Conservation (phyloP, 2,329 filamentous ascomycete genomes). For the Cladosporium sp. region DNA sequence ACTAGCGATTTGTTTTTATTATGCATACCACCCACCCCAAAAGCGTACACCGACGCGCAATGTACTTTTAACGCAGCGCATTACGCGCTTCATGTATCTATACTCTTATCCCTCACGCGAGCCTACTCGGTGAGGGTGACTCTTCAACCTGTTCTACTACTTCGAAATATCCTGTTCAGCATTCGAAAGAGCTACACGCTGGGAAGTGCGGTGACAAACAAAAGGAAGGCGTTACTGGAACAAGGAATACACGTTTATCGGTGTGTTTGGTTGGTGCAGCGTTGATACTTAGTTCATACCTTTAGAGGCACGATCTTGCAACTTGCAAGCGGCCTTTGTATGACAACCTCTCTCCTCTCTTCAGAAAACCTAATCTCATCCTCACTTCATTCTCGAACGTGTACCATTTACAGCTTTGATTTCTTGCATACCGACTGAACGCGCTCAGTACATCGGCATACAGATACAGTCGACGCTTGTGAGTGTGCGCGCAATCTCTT, state of each 20-base stretch:
- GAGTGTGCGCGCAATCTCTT: too few species aligned
- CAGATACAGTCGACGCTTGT: too few species aligned
- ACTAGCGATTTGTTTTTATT: conserved; percentile 8
- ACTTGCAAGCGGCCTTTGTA: neutral
- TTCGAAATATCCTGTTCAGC: neutral
- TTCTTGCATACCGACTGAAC: too few species aligned
- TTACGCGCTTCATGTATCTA: conserved; percentile 12
- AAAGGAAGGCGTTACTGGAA: neutral
- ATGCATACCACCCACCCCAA: conserved; percentile 5
- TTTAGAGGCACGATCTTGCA: neutral
- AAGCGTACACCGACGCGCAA: neutral
- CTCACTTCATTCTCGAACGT: too few species aligned
- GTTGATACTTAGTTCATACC: neutral
- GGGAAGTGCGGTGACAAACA: neutral
- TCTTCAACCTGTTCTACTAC: neutral
- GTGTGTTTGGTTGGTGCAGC: neutral
- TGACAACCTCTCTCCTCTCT: conserved; percentile 6
- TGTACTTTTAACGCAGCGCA: conserved; percentile 11
- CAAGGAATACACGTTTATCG: neutral
- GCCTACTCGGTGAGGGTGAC: conserved; percentile 7
- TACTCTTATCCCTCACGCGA: conserved; percentile 5
- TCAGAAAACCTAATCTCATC: neutral
- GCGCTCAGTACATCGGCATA: too few species aligned
- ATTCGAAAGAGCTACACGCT: neutral
- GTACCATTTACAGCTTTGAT: too few species aligned